A percentile compares a stretch with the other conserved stretches of the same genome.
phyloP scores from a whole-genome alignment of 441 rosid genomes.

The Mallotus japonicus region DNA sequence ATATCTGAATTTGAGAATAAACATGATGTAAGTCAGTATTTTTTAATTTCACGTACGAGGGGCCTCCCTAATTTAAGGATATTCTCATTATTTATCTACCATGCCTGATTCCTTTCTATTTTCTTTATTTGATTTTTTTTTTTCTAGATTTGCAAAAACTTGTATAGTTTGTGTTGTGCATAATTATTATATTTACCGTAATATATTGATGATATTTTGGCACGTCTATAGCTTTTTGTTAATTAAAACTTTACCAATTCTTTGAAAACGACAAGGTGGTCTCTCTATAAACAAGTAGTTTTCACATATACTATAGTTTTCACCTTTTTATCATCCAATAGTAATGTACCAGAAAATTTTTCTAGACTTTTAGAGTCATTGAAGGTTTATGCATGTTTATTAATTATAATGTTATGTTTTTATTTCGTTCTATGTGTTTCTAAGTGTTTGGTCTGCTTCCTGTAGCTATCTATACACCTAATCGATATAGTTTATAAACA shows the following conservation, averaged over 20 bases:
- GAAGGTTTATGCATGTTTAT: not conserved
- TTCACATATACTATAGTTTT: conserved; percentile 20
- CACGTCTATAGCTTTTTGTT: conserved; percentile 39
- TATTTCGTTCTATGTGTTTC: not conserved
- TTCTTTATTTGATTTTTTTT: not conserved
- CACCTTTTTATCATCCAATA: conserved; percentile 15
- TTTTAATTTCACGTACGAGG: conserved; percentile 44
- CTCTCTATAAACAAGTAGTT: conserved; percentile 28
- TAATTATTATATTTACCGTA: conserved; percentile 31
- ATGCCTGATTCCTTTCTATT: conserved; percentile 49
- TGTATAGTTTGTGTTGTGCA: conserved; percentile 26
- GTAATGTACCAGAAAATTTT: not conserved
- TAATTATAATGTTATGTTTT: not conserved
- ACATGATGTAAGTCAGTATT: conserved; percentile 47
- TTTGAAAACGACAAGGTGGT: conserved; percentile 33
- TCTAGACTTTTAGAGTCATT: not conserved
- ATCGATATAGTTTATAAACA: conserved; percentile 28
- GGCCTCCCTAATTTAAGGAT: conserved; percentile 46
- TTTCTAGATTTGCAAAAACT: conserved; percentile 16
- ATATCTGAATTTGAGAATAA: conserved; percentile 44
- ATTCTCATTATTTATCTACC: conserved; percentile 59
- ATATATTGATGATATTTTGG: conserved; percentile 41
- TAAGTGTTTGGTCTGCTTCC: not conserved
- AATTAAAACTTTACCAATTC: conserved; percentile 24
- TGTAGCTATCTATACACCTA: not conserved